Base-by-base conservation (phyloP, 2,329 filamentous ascomycete genomes). In the Neoscytalidium dimidiatum region DNA sequence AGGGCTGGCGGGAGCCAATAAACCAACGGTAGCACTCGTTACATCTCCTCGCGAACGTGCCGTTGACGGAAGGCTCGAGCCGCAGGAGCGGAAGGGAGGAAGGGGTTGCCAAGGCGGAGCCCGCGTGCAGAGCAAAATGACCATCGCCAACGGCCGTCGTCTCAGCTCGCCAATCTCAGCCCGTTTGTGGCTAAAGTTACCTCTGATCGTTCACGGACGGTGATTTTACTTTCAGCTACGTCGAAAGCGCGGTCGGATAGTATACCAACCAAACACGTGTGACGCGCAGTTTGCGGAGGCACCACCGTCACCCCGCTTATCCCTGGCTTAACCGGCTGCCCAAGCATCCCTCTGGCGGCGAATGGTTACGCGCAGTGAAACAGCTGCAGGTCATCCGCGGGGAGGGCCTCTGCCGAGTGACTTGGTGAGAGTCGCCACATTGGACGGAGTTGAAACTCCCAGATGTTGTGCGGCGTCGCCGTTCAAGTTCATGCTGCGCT, bases 381-480 rank as follows among this genome's bases (percentile, higher is more conserved):
- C 56, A 13, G 23, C 35, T 26, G 38, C 56, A 60, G 26, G 56
- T 33, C 26, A n/a, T 29, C 46, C 26, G 53, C 53, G 35, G 53
- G 11, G 35, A 35, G 53, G 53, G 8, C 53, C 35, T 28, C 17
- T 13, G 38, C 53, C 53, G 23, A 44, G 35, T 60, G 56, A 60
- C 56, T 23, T 31, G 41, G 56, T 46, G 56, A 60, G 56, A 60
- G 43, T 60, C 56, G 56, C 56, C 56, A 60, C 56, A 60, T 60
- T 33, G 56, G 56, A 60, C 4, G 41, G n/a, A 26, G 28, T 46
- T 48, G 56, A 60, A 41, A 60, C 56, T 4, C 11, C 28, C 5
- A 17, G 56, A 46, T 46, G 56, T 19, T 33, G 56, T 60, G 56
- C 56, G 28, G 41, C 56, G 41, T 60, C 17, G 56, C n/a, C 41